These are phyloP conservation scores for Olyra latifolia DNA, from an alignment of 176 grass and related monocot genomes.

Conservation along the genomic window DNA sequence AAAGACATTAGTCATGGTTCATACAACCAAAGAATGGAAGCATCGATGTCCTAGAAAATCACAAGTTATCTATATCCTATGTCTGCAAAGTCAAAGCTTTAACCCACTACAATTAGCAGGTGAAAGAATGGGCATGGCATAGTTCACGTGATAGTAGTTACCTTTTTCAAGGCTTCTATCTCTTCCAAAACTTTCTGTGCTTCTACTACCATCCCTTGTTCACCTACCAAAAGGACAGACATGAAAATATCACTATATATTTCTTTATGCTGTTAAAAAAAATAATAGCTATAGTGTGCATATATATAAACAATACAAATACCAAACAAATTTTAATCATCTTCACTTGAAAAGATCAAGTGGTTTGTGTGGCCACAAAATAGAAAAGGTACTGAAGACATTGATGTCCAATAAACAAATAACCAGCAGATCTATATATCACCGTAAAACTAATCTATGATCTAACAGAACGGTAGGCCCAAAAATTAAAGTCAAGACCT, in stretches of 20 bases:
- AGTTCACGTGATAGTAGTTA: constrained; percentile 33
- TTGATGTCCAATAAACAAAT: background rate
- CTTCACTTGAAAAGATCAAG: background rate
- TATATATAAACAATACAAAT: constrained; percentile 3
- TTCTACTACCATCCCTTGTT: constrained; percentile 92
- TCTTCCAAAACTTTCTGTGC: constrained; percentile 95
- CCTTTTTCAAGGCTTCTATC: constrained; percentile 97
- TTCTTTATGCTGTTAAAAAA: background rate
- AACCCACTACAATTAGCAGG: constrained; percentile 3
- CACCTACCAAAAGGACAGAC: constrained; percentile 55
- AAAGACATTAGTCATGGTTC: constrained; percentile 2
- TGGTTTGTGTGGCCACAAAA: background rate
- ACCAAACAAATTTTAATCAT: background rate
- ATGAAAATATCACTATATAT: background rate
- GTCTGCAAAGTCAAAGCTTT: background rate
- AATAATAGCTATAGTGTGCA: background rate
- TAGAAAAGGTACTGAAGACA: background rate
- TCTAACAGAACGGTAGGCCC: background rate
- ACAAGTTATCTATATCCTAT: constrained; percentile 1
- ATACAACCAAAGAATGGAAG: constrained; percentile 23
- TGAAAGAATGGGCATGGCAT: constrained; percentile 28
- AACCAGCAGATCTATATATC: background rate
- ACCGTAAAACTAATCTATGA: constrained; percentile 5
- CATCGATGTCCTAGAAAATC: background rate
- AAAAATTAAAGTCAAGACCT: background rate